Percentiles rank a stretch among this genome's conserved stretches.
These are phyloP conservation scores for Paraconiothyrium brasiliense DNA, from an alignment of 2,329 filamentous ascomycete genomes.

Conservation along the genomic window DNA sequence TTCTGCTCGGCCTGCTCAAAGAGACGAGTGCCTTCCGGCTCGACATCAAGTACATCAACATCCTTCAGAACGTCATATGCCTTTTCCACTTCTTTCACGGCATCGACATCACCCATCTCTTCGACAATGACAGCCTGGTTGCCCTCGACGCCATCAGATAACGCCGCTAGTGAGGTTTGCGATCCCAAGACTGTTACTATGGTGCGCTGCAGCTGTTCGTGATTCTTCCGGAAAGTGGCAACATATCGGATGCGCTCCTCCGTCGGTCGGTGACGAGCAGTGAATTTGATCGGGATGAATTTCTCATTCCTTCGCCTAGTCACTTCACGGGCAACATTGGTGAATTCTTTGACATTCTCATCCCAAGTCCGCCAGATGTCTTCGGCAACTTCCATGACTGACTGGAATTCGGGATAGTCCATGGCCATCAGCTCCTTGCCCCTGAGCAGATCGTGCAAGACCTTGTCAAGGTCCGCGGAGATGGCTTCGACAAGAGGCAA, in stretches of 20 bases:
- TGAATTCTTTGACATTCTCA: slow-evolving; percentile 96
- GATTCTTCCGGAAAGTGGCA: slow-evolving; percentile 91
- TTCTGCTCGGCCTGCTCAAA: slow-evolving; percentile 95
- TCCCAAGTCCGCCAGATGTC: slow-evolving; percentile 94
- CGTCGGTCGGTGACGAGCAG: slow-evolving; percentile 84
- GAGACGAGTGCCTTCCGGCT: slow-evolving; percentile 84
- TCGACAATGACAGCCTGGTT: slow-evolving; percentile 75
- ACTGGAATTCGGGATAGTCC: slow-evolving; percentile 88
- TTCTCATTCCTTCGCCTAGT: slow-evolving; percentile 94
- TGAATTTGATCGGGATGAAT: slow-evolving; percentile 98
- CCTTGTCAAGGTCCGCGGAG: slow-evolving; percentile 87
- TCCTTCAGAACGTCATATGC: slow-evolving; percentile 94
- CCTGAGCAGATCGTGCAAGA: slow-evolving; percentile 84
- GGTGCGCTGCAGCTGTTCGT: slow-evolving; percentile 95
- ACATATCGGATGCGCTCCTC: slow-evolving; percentile 94
- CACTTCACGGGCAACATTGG: slow-evolving; percentile 94
- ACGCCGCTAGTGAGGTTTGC: slow-evolving; percentile 54
- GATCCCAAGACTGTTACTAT: slow-evolving; percentile 96
- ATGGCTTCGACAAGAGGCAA: slow-evolving; percentile 96
- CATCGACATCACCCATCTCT: slow-evolving; percentile 96
- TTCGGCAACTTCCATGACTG: slow-evolving; percentile 83
- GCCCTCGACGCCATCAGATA: slow-evolving; percentile 39
- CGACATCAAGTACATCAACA: slow-evolving; percentile 93
- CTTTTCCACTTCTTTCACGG: slow-evolving; percentile 93
- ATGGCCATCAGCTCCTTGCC: slow-evolving; percentile 90